phyloP scores from a whole-genome alignment of 345 rosid genomes.

The Clausena lansium region DNA sequence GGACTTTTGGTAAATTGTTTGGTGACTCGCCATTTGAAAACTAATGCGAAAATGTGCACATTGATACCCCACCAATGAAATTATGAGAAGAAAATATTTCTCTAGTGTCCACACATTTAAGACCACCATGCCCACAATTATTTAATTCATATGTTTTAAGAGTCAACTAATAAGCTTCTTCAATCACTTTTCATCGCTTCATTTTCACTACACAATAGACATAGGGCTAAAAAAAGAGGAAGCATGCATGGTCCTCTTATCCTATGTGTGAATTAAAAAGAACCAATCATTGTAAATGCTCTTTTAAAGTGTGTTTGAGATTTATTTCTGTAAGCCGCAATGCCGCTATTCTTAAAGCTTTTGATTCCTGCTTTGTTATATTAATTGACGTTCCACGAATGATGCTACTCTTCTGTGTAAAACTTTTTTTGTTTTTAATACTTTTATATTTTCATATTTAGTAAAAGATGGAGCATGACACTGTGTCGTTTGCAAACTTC shows the following conservation, averaged over 20 bases:
- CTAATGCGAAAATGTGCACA: not conserved
- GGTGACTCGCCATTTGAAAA: not conserved
- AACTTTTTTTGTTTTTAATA: no score
- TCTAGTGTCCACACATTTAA: not conserved
- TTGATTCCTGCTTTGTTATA: no score
- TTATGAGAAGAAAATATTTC: not conserved
- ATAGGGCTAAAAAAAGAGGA: not conserved
- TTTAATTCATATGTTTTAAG: not conserved
- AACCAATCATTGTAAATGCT: not conserved
- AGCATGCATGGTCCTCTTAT: not conserved
- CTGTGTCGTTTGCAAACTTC: no score
- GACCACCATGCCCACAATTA: no score
- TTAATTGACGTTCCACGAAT: no score
- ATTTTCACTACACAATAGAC: not conserved
- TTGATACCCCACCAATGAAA: no score
- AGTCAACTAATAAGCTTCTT: constrained; percentile 14
- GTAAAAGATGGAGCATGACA: no score
- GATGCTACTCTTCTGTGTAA: no score
- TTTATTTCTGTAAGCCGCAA: no score
- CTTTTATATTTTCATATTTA: no score
- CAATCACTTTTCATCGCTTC: not conserved
- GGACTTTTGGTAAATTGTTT: not conserved
- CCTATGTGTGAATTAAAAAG: not conserved
- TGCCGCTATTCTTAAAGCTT: no score
- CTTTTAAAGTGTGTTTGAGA: no score